Evolutionary conservation across 768 basidiomycete genomes (phyloP).

Genomic region (Russula sp.): DNA sequence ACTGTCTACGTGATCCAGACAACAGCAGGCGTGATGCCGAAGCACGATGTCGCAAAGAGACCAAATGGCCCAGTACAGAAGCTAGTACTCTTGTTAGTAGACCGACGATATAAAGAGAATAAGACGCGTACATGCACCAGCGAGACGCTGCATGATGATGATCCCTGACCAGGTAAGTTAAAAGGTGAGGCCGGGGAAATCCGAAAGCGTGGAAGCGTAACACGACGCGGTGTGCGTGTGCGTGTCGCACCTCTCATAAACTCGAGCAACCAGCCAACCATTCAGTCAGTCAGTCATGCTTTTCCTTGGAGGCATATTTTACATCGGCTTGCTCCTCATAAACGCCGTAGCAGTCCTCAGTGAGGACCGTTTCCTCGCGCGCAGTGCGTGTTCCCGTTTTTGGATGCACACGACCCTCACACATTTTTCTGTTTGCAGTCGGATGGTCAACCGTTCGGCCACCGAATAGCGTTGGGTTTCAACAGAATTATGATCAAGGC

Average conservation of each 20-base stretch:
- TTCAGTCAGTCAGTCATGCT: conserved; percentile 41
- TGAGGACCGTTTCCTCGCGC: conserved; percentile 93
- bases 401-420: conserved; percentile 27
- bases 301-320: conserved; percentile 70
- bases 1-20: conserved; percentile 28
- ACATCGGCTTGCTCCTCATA: conserved; percentile 82
- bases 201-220: conserved; percentile 15
- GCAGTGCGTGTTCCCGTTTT: conserved; percentile 56
- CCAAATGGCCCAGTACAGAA: conserved; percentile 5
- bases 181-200: conserved; percentile 10
- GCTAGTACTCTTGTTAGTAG: conserved; percentile 1
- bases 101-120: background rate
- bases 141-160: conserved; percentile 11
- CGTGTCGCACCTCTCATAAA: background rate
- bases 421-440: conserved; percentile 47
- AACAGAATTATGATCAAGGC: conserved; percentile 65
- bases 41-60: conserved; percentile 12
- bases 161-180: background rate
- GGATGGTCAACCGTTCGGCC: conserved; percentile 80
- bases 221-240: background rate
- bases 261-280: conserved; percentile 10
- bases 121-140: conserved; percentile 16
- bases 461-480: conserved; percentile 57
- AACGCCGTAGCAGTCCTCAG: conserved; percentile 95
- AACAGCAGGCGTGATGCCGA: conserved; percentile 17